Percentiles rank a stretch among this genome's conserved stretches.
Conservation (phyloP, 768 basidiomycete genomes). For the Arthromyces matolae region DNA sequence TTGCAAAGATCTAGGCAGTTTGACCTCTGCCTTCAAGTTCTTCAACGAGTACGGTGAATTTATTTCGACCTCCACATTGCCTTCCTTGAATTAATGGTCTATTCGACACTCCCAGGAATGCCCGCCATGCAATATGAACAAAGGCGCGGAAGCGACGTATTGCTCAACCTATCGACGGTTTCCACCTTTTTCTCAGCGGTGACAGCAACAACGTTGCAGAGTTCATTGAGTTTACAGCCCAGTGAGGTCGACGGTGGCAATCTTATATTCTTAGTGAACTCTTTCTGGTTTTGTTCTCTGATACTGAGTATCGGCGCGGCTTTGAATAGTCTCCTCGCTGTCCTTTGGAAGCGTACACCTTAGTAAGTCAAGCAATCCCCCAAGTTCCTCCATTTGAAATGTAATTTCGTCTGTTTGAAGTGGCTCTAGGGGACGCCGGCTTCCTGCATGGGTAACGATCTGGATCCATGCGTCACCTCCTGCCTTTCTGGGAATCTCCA, state of each 20-base stretch:
- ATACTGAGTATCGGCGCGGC: slow-evolving; percentile 24
- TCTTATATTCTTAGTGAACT: slow-evolving; percentile 15
- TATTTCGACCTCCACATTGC: background rate
- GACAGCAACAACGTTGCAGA: slow-evolving; percentile 22
- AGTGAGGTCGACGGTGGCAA: background rate
- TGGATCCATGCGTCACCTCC: slow-evolving; percentile 18
- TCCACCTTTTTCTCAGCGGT: slow-evolving; percentile 30
- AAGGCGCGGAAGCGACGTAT: slow-evolving; percentile 9
- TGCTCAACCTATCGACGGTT: slow-evolving; percentile 17
- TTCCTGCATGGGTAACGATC: slow-evolving; percentile 15
- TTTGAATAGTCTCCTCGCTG: slow-evolving; percentile 21
- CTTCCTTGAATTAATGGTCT: background rate
- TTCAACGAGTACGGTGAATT: slow-evolving; percentile 18
- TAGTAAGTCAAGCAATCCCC: slow-evolving; percentile 17
- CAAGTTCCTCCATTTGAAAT: background rate
- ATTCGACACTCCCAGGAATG: slow-evolving; percentile 10
- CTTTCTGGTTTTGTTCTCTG: slow-evolving; percentile 23
- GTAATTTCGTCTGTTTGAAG: background rate
- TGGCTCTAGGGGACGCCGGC: slow-evolving; percentile 15
- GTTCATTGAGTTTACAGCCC: slow-evolving; percentile 8
- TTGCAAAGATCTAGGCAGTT: slow-evolving; percentile 7
- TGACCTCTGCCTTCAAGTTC: slow-evolving; percentile 9
- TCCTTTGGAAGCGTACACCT: slow-evolving; percentile 21
- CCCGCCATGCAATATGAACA: slow-evolving; percentile 21
- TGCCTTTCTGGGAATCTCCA: slow-evolving; percentile 16